Base-by-base conservation (phyloP, 2,329 filamentous ascomycete species). In the Fusarium hainanense region DNA sequence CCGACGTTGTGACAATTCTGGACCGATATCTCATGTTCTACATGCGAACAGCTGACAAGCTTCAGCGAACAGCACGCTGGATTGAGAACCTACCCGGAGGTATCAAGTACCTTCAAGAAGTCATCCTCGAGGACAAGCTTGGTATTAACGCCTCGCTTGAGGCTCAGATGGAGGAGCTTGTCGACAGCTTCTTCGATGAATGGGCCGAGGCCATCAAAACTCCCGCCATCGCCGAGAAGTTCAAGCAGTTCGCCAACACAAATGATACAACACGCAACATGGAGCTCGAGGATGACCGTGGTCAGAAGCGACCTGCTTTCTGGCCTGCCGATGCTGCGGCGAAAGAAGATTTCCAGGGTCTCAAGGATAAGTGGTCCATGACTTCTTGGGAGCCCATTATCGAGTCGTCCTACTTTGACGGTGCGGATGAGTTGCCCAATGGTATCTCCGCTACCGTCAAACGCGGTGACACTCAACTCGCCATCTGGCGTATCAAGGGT, bases 11-110 rank as follows among this genome's bases (percentile, higher is more conserved):
- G 11, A 89, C 93, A 2, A 92, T 97, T 61, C 84, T 97, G 4
- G 94, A 97, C 78, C 90, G 94, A 46, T 97, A 96, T 76, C 87
- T 97, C 25, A 93, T 94, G 81, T 95, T 97, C 84, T 97, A 97
- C 82, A 96, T 97, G 75, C 92, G 93, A 71, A 97, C 94, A 1
- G 94, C 93, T 46, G 94, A 97, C 82, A 94, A 92, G 77, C 88
- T 97, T 1, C 93, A 97, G 80, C 88, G 94, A 51, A 97, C 94
- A 27, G 94, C 94, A 0, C 87, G 93, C 25, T 97, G 94, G 94
- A 84, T 97, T 40, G 94, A 97, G 79, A 87, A 86, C 54, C 86
- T 97, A 0, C 93, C 94, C 0, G 94, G 93, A 8, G 94, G 94
- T 2, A 90, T 97, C 80, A 87, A 88, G 63, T 97, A 97, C 77